phyloP scores from a whole-genome alignment of 2,329 filamentous ascomycete species.

The Alternaria ventricosa region DNA sequence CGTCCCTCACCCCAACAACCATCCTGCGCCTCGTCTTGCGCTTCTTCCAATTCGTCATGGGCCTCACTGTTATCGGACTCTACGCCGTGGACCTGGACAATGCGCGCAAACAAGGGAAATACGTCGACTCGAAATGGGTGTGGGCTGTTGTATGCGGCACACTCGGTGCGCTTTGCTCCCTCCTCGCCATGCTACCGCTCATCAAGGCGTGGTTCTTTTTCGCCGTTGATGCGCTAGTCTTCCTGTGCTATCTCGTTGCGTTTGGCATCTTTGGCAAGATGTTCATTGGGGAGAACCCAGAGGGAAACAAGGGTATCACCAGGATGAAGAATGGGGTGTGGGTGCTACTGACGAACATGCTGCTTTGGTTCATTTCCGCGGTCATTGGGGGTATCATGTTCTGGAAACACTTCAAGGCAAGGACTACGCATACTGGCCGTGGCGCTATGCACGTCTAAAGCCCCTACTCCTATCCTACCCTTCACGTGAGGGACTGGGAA shows the following conservation, averaged over 20 bases:
- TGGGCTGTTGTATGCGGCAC: slow-evolving; percentile 63
- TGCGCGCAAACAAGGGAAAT: slow-evolving; percentile 53
- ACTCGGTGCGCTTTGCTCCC: slow-evolving; percentile 25
- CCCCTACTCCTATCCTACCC: background rate
- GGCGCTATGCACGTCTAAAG: slow-evolving; percentile 31
- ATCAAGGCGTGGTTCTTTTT: slow-evolving; percentile 60
- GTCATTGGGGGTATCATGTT: slow-evolving; percentile 65
- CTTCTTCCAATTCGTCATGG: slow-evolving; percentile 77
- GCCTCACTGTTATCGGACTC: slow-evolving; percentile 77
- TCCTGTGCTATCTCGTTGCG: slow-evolving; percentile 77
- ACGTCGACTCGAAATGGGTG: slow-evolving; percentile 48
- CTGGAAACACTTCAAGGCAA: slow-evolving; percentile 49
- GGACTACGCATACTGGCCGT: slow-evolving; percentile 28
- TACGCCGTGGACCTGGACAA: slow-evolving; percentile 55
- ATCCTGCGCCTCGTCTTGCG: slow-evolving; percentile 67
- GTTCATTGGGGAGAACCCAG: slow-evolving; percentile 73
- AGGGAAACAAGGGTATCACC: slow-evolving; percentile 67
- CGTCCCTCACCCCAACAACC: slow-evolving; percentile 25
- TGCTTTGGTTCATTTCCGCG: slow-evolving; percentile 76
- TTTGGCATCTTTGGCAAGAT: slow-evolving; percentile 85
- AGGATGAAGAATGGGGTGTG: slow-evolving; percentile 89
- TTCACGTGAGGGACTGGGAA: background rate
- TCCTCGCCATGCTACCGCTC: slow-evolving; percentile 71
- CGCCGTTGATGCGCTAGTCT: slow-evolving; percentile 73
- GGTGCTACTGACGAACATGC: slow-evolving; percentile 76